Base-by-base conservation (phyloP, 1,139 yeast species). In the Nadsonia commutata region DNA sequence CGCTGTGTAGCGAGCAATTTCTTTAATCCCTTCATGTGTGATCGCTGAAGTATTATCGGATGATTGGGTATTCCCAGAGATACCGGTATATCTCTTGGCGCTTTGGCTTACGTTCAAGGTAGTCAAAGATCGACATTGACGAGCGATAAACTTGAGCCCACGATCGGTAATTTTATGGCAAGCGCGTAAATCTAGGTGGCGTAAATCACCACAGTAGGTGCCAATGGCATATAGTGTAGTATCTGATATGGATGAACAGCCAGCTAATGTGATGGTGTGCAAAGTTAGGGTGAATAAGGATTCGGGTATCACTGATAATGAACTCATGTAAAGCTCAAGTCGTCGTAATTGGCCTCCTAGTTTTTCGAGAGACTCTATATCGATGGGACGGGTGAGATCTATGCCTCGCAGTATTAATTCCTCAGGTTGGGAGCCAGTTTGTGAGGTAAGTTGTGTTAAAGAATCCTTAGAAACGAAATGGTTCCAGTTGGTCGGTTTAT, bases 321-420 rank as follows among this genome's bases (percentile, higher is more conserved):
- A 93, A 57, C 95, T 86, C 58, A 88, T 80, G 60, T 81, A 85
- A 51, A 86, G 67, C 58, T 86, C 95, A 37, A 88, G 65, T 78
- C 81, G 74, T 48, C 68, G 66, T 41, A 86, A 59, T 33, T 69
- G 64, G 4, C 70, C 66, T 37, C 74, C 73, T 36, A 78, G 56
- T 1, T 52, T 49, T 27, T n/a, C n/a, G n/a, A n/a, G n/a, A n/a
- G n/a, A n/a, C n/a, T n/a, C n/a, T 17, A 76, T 49, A 20, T 74
- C 71, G 9, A 50, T 50, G 56, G 78, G 75, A 20, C 55, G 56
- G 2, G 70, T 65, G 38, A 60, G 59, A 17, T 63, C 54, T 19
- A 75, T 52, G 52, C 74, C 75, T 53, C 76, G 78, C 45, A 76
- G 56, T 3, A 73, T 70, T 27, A 76, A 59, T 11, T 71, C 54